A percentile compares a stretch with the other conserved stretches of the same genome.
Conservation (phyloP, 768 basidiomycete genomes). For the Phlebiopsis gigantea region DNA sequence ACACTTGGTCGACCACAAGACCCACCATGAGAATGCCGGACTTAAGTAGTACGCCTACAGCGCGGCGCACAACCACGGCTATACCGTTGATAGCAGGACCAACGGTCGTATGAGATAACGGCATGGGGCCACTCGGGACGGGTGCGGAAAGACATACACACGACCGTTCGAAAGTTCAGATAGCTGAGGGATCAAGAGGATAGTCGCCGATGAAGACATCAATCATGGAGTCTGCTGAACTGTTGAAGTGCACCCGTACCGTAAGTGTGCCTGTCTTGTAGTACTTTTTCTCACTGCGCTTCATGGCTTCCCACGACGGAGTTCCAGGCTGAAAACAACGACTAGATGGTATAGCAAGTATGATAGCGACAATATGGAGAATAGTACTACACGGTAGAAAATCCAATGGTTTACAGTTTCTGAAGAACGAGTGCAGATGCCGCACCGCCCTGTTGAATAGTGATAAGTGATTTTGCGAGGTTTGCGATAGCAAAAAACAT, state of each 20-base stretch:
- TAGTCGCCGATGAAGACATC: background rate
- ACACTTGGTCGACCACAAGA: background rate
- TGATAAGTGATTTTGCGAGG: background rate
- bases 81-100: background rate
- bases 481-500: constrained; percentile 29
- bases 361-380: background rate
- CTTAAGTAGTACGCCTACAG: background rate
- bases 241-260: constrained; percentile 1
- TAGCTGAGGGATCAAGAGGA: background rate
- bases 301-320: constrained; percentile 7
- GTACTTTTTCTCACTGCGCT: background rate
- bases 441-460: constrained; percentile 68
- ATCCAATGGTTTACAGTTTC: constrained; percentile 50
- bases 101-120: background rate
- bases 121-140: background rate
- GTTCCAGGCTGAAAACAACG: background rate
- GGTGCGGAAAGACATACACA: background rate
- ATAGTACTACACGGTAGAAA: constrained; percentile 1
- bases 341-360: constrained; percentile 9
- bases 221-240: background rate
- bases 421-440: constrained; percentile 89
- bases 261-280: background rate
- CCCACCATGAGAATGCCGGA: background rate
- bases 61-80: constrained; percentile 1
- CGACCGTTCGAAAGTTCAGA: background rate